Base-by-base conservation (phyloP, 1,139 yeast species). In the Pichia inconspicua region DNA sequence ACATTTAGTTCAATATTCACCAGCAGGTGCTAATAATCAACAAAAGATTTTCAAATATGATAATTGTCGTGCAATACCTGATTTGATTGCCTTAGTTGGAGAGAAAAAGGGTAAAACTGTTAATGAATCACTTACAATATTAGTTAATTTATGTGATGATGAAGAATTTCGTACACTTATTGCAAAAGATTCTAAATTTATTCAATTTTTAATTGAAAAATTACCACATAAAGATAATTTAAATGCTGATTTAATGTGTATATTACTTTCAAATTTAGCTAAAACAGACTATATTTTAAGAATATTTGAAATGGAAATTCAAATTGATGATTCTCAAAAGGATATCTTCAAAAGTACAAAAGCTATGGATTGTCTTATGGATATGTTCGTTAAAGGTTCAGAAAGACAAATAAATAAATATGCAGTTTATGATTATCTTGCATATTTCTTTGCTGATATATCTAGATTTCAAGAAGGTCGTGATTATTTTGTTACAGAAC, bases 391-490 rank as follows among this genome's bases (percentile, higher is more conserved):
- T 43, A 85, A 85, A 62, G 96, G 96, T 6, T 72, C 76, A 45
- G 90, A 84, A 56, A 73, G 89, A 62, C 67, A 78, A 15, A 71
- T 87, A 50, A 89, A 87, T 67, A 75, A 74, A 58, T 75, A 71
- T 58, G 95, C 95, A 5, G 77, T 78, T 56, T 92, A 68, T 59
- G 96, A 90, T 65, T 90, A 87, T 62, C 72, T 92, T 55, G 77
- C 96, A 0, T 89, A 83, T 65, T 87, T 88, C 64, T 90, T 92
- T 66, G 92, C 96, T 15, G 97, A 92, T 63, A 71, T 88, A 44
- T 88, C 97, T 1, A 76, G 97, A 57, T 77, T 77, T 55, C 70
- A 72, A 42, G 68, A 72, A 52, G 96, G 96, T 10, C 78, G 96
- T 66, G 73, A 75, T 41, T 90, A 86, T 65, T 87, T 88, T 59